Evolutionary conservation across 1,139 yeast genomes (phyloP).

Genomic region (Saccharomyces hybrid): DNA sequence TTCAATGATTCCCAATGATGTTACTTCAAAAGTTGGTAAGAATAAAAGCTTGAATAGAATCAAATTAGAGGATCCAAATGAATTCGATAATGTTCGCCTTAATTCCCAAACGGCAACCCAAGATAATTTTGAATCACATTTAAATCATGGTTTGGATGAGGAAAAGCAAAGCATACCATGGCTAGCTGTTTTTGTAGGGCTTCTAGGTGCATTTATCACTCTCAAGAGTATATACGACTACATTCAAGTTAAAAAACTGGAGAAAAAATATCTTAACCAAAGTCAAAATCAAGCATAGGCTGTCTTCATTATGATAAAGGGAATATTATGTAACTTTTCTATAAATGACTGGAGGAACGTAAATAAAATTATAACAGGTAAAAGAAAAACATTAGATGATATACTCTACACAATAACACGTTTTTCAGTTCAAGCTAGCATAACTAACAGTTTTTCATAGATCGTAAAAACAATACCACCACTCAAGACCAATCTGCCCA

Average conservation of each 20-base stretch:
- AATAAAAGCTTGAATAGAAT: constrained; percentile 31
- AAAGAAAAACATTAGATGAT: background rate
- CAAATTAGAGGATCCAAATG: constrained; percentile 50
- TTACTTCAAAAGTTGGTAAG: constrained; percentile 31
- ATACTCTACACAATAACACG: background rate
- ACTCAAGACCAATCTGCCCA: constrained; percentile 83
- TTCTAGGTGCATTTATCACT: constrained; percentile 58
- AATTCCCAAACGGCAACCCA: constrained; percentile 19
- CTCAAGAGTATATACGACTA: constrained; percentile 65
- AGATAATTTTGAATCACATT: constrained; percentile 43
- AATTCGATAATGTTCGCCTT: constrained; percentile 10
- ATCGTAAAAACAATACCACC: constrained; percentile 96
- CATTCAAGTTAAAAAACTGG: constrained; percentile 67
- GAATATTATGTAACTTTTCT: background rate
- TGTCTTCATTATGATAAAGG: background rate
- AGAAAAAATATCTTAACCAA: constrained; percentile 32
- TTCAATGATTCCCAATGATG: constrained; percentile 53
- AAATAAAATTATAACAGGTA: background rate
- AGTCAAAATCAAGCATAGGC: constrained; percentile 20
- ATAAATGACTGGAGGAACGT: background rate
- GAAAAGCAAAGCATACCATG: constrained; percentile 36
- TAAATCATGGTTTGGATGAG: constrained; percentile 35
- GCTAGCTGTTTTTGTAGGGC: constrained; percentile 26
- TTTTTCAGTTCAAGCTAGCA: constrained; percentile 34
- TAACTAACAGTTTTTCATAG: constrained; percentile 75